A percentile compares a stretch with the other conserved stretches of the same genome.
These are phyloP conservation scores for Saccharomyces hybrid DNA, from an alignment of 1,139 yeast genomes.

Conservation along the genomic window DNA sequence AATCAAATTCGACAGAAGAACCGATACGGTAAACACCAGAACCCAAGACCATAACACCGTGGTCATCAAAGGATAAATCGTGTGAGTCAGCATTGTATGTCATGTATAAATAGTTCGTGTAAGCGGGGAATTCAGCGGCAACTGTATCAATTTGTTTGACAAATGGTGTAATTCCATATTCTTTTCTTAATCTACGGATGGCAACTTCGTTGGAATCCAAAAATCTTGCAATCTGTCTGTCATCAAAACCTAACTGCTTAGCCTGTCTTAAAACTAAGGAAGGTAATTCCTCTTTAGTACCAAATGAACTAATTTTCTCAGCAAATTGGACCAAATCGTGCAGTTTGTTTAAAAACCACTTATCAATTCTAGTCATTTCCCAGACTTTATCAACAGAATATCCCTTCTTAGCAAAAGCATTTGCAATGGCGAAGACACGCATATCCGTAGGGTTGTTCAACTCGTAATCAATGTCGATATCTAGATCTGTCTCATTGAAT, in stretches of 20 bases:
- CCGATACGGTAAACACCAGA: constrained; percentile 95
- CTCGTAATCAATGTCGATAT: constrained; percentile 83
- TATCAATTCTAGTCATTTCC: constrained; percentile 88
- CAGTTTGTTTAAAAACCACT: constrained; percentile 92
- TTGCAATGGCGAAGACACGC: constrained; percentile 93
- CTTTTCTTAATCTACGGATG: constrained; percentile 83
- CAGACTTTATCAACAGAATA: constrained; percentile 90
- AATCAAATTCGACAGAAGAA: constrained; percentile 89
- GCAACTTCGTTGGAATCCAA: constrained; percentile 89
- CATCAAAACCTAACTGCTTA: constrained; percentile 95
- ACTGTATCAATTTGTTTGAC: constrained; percentile 98
- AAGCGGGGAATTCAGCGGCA: constrained; percentile 98
- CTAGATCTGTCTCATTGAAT: constrained; percentile 82
- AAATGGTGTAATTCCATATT: constrained; percentile 81
- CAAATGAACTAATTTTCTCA: constrained; percentile 51
- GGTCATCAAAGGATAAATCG: constrained; percentile 77
- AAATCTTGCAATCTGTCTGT: constrained; percentile 90
- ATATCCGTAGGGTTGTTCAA: constrained; percentile 94
- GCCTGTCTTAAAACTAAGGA: constrained; percentile 65
- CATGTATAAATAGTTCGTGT: constrained; percentile 88
- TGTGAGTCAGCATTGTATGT: constrained; percentile 91
- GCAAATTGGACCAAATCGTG: constrained; percentile 66
- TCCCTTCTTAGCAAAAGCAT: constrained; percentile 68
- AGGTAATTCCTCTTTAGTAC: constrained; percentile 57
- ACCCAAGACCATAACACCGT: constrained; percentile 85